Conservation (phyloP, 371 early-diverging fungal genomes). For the Mucor piriformis region DNA sequence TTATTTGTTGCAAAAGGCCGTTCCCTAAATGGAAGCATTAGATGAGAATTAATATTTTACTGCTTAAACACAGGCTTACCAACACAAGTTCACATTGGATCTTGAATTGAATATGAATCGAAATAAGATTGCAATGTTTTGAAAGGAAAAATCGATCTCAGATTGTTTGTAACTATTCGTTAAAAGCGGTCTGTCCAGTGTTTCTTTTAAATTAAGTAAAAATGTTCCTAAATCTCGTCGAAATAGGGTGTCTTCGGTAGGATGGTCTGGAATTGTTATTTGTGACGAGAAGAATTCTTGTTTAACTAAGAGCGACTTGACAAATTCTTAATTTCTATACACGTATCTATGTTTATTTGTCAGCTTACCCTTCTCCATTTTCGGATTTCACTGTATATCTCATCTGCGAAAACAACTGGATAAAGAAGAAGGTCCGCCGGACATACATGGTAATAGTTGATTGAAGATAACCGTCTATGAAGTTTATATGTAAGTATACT, state of each 20-base stretch:
- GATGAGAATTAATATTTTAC: background rate
- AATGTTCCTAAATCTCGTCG: constrained; percentile 16
- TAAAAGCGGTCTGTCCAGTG: constrained; percentile 18
- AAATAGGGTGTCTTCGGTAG: constrained; percentile 19
- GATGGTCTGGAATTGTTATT: constrained; percentile 9
- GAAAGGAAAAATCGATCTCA: constrained; percentile 17
- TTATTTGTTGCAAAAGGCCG: constrained; percentile 9
- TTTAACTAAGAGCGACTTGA: constrained; percentile 7
- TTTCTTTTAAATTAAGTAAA: constrained; percentile 17
- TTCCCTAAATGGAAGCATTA: constrained; percentile 15
- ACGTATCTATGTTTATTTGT: constrained; percentile 8
- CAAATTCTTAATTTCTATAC: constrained; percentile 10
- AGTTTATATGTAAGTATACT: too few species aligned
- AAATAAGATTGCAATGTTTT: constrained; percentile 18
- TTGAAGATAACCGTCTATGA: constrained; percentile 12
- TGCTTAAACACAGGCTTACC: constrained; percentile 14
- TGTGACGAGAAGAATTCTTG: constrained; percentile 14
- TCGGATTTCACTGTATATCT: constrained; percentile 21
- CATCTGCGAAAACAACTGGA: constrained; percentile 18
- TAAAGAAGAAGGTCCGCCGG: constrained; percentile 19
- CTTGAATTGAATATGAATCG: constrained; percentile 22
- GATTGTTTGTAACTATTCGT: constrained; percentile 14
- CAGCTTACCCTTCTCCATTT: constrained; percentile 25
- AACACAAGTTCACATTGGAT: constrained; percentile 15
- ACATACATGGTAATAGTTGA: constrained; percentile 14